Evolutionary conservation across 2,329 filamentous ascomycete genomes (phyloP).

Genomic region (Fusarium temperatum): DNA sequence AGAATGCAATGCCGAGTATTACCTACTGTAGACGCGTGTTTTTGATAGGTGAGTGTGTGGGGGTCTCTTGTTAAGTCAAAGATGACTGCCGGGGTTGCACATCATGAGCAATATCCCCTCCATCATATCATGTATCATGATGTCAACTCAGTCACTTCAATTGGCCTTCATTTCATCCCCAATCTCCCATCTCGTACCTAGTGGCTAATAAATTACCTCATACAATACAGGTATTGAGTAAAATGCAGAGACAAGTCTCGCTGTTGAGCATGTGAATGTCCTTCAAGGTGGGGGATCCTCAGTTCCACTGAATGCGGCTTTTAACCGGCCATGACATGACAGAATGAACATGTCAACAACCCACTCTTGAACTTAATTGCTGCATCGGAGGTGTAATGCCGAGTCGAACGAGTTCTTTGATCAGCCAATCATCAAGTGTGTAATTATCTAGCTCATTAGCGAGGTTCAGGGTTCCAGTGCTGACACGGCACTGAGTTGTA

Average conservation of each 20-base stretch:
- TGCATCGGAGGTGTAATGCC: conserved; percentile 18
- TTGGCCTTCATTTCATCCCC: neutral
- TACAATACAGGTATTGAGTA: neutral
- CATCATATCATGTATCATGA: conserved; percentile 22
- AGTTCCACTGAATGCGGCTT: conserved; percentile 30
- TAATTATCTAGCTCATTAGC: conserved; percentile 17
- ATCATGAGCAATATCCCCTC: conserved; percentile 3
- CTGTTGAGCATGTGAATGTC: conserved; percentile 4
- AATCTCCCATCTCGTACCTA: too few relatives aligned
- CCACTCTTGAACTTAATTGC: neutral
- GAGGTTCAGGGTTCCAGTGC: neutral
- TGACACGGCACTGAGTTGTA: conserved; percentile 1
- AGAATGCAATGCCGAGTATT: conserved; percentile 25
- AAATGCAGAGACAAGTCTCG: neutral
- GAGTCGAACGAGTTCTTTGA: neutral
- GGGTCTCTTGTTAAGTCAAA: conserved; percentile 1
- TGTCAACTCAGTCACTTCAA: neutral
- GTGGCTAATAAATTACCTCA: accelerated
- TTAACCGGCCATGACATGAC: conserved; percentile 28
- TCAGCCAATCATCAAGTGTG: conserved; percentile 14
- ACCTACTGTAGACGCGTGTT: conserved; percentile 18
- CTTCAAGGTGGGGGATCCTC: conserved; percentile 4
- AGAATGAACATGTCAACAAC: conserved; percentile 1
- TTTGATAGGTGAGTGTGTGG: conserved; percentile 9
- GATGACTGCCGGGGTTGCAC: conserved; percentile 1